Percentiles rank a stretch among this genome's conserved stretches.
These are phyloP conservation scores for Nicotiana noctiflora DNA, from an alignment of 257 asterid genomes.

Conservation along the genomic window DNA sequence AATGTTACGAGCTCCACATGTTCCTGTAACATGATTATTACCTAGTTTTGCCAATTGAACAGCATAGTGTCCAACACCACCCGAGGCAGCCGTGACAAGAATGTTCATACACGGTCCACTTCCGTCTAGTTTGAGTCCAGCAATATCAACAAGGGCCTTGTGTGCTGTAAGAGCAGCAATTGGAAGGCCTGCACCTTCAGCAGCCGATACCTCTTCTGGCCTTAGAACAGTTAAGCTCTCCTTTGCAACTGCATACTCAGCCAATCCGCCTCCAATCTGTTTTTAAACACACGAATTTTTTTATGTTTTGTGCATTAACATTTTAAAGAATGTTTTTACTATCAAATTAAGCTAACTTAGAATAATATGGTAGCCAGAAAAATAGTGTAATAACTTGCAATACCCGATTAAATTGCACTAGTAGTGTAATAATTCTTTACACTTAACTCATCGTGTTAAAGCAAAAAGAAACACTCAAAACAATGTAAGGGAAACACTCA, in stretches of 20 bases:
- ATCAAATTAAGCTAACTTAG: background rate
- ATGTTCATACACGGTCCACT: constrained; percentile 48
- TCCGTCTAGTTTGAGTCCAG: constrained; percentile 45
- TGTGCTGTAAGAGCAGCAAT: constrained; percentile 54
- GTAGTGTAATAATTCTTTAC: background rate
- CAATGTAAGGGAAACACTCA: background rate
- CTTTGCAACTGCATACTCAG: constrained; percentile 49
- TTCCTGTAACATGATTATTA: no score
- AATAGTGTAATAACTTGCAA: background rate
- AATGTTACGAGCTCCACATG: no score
- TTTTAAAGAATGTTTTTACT: background rate
- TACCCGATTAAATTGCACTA: background rate
- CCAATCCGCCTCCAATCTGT: constrained; percentile 43
- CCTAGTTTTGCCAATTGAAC: no score
- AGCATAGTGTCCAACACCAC: no score
- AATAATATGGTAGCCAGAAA: background rate
- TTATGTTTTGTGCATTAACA: background rate
- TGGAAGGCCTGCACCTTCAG: constrained; percentile 53
- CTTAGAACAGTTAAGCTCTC: constrained; percentile 35
- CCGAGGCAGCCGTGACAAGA: no score
- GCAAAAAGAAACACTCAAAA: background rate
- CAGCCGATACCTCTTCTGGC: constrained; percentile 55
- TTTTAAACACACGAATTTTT: background rate
- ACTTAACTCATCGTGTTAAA: background rate
- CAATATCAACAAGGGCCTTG: constrained; percentile 45